Evolutionary conservation across 2,329 filamentous ascomycete species (phyloP), one percentile per base, ranked within the genome.

Genomic region (Penicillium nordicum): DNA sequence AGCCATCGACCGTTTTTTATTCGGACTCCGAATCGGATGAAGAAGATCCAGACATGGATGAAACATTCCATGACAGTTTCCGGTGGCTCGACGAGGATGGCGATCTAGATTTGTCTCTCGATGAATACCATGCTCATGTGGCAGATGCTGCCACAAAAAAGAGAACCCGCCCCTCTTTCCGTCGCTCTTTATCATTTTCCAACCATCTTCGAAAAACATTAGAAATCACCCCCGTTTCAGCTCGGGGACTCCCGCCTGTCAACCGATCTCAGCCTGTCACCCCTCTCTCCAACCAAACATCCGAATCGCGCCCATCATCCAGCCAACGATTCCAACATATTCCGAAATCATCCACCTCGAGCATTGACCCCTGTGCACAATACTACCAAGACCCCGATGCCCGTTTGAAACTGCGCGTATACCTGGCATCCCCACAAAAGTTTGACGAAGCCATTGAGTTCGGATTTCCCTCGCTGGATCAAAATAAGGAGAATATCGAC

Each of bases 371-470:
- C 5, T 80, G 83, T 34, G 89, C 90, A 4, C 84, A 89, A 37
- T 89, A 96, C 74, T 97, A 96, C 68, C 90, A 91, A 70, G 92
- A 97, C 65, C 91, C 92, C 0, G 90, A 96, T 70, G 90, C 92
- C 38, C 85, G 93, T 34, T 81, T 90, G 65, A 96, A 95, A 74
- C 79, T 97, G 21, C 86, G 92, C 12, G 86, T 90, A 7, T 96
- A 92, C 67, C 83, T 96, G 21, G 89, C 90, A 8, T 96, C 92
- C 1, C 89, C 92, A 0, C 90, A 96, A 64, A 96, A 96, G 70
- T 97, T 97, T 65, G 93, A 97, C 70, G 93, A 97, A 74, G 92
- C 90, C 1, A 84, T 97, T 50, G 90, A 96, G 70, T 97, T 95
- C 73, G 93, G 93, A 0, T 97, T 97, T 66, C 91, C 92, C 0